phyloP scores from a whole-genome alignment of 257 asterid species.

The Solanum habrochaites region DNA sequence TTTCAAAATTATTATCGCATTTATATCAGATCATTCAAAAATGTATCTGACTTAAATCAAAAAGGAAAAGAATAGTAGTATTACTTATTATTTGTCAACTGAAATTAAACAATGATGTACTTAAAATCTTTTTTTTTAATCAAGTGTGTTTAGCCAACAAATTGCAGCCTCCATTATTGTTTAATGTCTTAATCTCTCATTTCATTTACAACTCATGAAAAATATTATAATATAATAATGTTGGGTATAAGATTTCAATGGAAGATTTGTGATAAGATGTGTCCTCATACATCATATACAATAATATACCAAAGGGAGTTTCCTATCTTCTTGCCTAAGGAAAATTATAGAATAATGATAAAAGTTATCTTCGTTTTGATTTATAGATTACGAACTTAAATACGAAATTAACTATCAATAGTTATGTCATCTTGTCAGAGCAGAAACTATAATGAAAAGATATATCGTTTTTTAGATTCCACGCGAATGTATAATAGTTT shows the following conservation, averaged over 20 bases:
- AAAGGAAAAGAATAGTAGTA: neutral
- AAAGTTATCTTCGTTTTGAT: neutral
- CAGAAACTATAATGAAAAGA: neutral
- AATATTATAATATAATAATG: neutral
- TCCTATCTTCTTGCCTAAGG: neutral
- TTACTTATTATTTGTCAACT: neutral
- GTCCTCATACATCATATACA: neutral
- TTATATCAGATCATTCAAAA: neutral
- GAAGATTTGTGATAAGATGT: neutral
- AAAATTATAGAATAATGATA: neutral
- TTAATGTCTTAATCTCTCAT: neutral
- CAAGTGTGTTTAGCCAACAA: neutral
- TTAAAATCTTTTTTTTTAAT: neutral
- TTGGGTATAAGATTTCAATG: neutral
- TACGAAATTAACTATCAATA: rapidly evolving
- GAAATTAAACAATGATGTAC: neutral
- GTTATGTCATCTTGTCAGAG: rapidly evolving
- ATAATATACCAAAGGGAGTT: neutral
- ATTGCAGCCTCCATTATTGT: neutral
- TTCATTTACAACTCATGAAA: neutral
- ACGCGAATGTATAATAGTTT: rapidly evolving
- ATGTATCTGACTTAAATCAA: neutral
- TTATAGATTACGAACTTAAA: neutral
- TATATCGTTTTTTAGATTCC: rapidly evolving
- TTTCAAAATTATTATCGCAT: neutral